Conservation (phyloP, 2,329 filamentous ascomycete species). For the Geosmithia morbida region DNA sequence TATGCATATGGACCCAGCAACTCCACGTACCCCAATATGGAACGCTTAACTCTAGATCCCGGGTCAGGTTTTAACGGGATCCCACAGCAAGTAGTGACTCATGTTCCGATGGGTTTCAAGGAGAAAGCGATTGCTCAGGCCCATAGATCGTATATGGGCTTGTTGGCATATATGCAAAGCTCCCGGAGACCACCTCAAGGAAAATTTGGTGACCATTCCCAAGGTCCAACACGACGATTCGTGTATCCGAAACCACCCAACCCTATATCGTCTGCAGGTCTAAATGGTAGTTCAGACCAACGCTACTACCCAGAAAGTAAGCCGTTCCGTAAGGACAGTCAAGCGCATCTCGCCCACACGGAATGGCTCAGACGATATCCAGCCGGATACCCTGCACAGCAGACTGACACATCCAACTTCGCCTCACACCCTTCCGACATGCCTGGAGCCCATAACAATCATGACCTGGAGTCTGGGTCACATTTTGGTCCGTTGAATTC, state of each 20-base stretch:
- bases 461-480: background rate
- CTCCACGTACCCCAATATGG: background rate
- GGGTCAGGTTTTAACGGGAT: background rate
- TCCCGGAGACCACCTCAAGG: constrained; percentile 32
- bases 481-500: background rate
- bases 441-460: background rate
- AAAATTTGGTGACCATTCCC: constrained; percentile 20
- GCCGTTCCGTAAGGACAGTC: background rate
- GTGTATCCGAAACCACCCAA: constrained; percentile 32
- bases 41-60: background rate
- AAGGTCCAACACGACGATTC: constrained; percentile 29
- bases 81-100: constrained; percentile 1
- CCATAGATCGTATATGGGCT: constrained; percentile 58
- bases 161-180: constrained; percentile 50
- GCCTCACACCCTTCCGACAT: no score
- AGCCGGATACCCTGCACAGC: background rate
- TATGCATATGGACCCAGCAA: background rate
- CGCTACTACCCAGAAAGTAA: background rate
- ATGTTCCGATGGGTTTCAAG: constrained; percentile 10
- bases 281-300: background rate
- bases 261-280: background rate
- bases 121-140: constrained; percentile 56
- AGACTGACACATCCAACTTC: background rate
- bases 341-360: background rate
- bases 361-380: background rate